These are phyloP conservation scores for Pelargonium citronellum DNA, from an alignment of 441 rosid species.

Conservation along the genomic window DNA sequence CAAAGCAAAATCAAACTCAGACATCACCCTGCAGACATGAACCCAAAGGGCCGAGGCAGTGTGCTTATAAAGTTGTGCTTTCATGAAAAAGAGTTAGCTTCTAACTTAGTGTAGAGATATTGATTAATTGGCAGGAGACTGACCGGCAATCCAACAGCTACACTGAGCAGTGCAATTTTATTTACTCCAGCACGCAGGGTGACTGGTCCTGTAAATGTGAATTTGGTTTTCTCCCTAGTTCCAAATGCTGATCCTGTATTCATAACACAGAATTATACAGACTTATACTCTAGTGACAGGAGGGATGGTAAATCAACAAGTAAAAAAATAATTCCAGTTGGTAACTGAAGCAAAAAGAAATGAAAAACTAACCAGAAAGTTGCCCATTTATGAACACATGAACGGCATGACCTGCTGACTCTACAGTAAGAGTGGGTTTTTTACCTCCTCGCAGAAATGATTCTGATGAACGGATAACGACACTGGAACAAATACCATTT, in stretches of 20 bases:
- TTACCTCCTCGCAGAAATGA: conserved; percentile 87
- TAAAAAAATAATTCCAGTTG: background rate
- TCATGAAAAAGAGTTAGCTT: background rate
- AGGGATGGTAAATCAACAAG: background rate
- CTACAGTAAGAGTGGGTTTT: conserved; percentile 73
- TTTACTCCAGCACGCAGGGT: conserved; percentile 72
- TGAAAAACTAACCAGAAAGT: conserved; percentile 55
- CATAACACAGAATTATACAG: background rate
- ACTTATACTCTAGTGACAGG: background rate
- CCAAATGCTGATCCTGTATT: conserved; percentile 80
- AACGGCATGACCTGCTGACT: conserved; percentile 85
- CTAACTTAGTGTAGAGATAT: background rate
- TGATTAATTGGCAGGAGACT: conserved; percentile 25
- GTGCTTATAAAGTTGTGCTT: background rate
- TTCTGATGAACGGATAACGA: conserved; percentile 68
- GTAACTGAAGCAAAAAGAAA: conserved; percentile 4
- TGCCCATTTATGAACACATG: conserved; percentile 83
- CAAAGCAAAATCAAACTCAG: background rate
- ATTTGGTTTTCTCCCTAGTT: conserved; percentile 67
- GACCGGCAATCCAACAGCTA: conserved; percentile 92
- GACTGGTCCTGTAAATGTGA: conserved; percentile 68
- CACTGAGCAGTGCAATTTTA: conserved; percentile 81
- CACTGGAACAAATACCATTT: conserved; percentile 32
- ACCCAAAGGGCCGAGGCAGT: too few relatives aligned
- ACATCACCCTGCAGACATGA: too few relatives aligned